A percentile compares a stretch with the other conserved stretches of the same genome.
These are phyloP conservation scores for Aspergillus pseudotamarii DNA, from an alignment of 2,329 filamentous ascomycete species.

Conservation along the genomic window DNA sequence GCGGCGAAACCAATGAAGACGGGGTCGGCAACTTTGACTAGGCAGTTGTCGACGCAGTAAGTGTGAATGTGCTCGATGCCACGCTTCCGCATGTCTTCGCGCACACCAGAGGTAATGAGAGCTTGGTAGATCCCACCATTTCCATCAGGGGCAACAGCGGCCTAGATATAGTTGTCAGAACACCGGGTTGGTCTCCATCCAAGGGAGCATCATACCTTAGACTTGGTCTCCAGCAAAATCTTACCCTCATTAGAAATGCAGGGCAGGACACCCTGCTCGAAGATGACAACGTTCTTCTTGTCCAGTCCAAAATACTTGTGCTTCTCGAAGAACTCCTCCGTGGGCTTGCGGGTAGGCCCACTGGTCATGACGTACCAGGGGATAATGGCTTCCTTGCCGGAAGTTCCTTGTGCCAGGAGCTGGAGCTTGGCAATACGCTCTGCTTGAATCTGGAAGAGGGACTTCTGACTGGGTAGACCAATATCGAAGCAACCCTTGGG, in stretches of 20 bases:
- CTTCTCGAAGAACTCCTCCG: slow-evolving; percentile 89
- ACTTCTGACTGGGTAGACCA: slow-evolving; percentile 87
- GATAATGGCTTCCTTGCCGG: slow-evolving; percentile 65
- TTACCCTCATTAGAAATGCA: slow-evolving; percentile 98
- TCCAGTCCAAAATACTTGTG: slow-evolving; percentile 88
- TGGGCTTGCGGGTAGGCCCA: slow-evolving; percentile 86
- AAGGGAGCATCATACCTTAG: slow-evolving; percentile 58
- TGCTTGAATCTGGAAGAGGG: slow-evolving; percentile 95
- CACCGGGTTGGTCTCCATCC: not conserved
- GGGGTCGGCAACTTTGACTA: slow-evolving; percentile 98
- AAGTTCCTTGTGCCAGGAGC: slow-evolving; percentile 73
- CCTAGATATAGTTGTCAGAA: slow-evolving; percentile 39
- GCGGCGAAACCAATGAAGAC: slow-evolving; percentile 94
- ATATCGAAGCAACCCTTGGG: slow-evolving; percentile 99
- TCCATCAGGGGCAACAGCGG: slow-evolving; percentile 93
- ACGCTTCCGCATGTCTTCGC: slow-evolving; percentile 84
- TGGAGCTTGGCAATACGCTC: slow-evolving; percentile 90
- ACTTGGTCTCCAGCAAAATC: slow-evolving; percentile 89
- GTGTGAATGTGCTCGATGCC: slow-evolving; percentile 94
- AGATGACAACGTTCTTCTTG: slow-evolving; percentile 84
- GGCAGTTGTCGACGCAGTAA: slow-evolving; percentile 98
- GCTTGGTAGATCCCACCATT: slow-evolving; percentile 97
- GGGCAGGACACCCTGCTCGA: slow-evolving; percentile 94
- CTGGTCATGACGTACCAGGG: slow-evolving; percentile 99
- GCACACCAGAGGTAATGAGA: slow-evolving; percentile 75